Evolutionary conservation across 2,329 filamentous ascomycete genomes (phyloP), one percentile per base, ranked within the genome.

Genomic region (Neophaeococcomyces mojaviensis): DNA sequence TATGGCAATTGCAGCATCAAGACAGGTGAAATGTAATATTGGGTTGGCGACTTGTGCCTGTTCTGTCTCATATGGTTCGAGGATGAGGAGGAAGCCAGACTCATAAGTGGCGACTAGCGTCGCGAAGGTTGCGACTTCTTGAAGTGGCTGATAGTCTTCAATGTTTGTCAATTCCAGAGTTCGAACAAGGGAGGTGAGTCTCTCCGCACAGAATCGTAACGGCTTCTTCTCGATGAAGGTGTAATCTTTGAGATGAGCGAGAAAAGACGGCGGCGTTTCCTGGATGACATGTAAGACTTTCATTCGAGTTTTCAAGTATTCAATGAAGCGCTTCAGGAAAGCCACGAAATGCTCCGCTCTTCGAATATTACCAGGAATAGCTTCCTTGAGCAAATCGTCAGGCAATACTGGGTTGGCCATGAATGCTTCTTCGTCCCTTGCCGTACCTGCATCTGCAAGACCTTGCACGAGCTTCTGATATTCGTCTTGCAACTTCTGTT

Each of bases 191-290:
- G 90, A 98, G 0, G 92, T 95, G 10, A 98, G 70, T 32, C 92
- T 81, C 66, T 98, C 94, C 0, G 92, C 88, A 61, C 94, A 98
- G 65, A 98, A 98, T 39, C 72, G 76, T 9, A 98, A 67, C 0
- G 92, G 92, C 58, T 98, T 98, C 64, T 88, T 88, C 63, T 98
- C 92, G 58, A 98, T 98, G 60, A 94, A 98, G 0, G 94, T 98
- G 47, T 95, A 82, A 55, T 98, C 92, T 61, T 87, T 94, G 5
- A 98, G 73, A 69, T 98, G 90, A 13, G 85, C 79, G 7, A 98
- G 74, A 63, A 98, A 98, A 0, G 90, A 96, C 2, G 86, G 84
- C 0, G 92, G 92, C 1, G 90, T 98, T 65, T 98, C 92, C 6
- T 92, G 96, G 53, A 97, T 96, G 54, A 95, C 90, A 61, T 96